These are phyloP conservation scores for Oemleria cerasiformis DNA, from an alignment of 306 rosid genomes.

Conservation along the genomic window DNA sequence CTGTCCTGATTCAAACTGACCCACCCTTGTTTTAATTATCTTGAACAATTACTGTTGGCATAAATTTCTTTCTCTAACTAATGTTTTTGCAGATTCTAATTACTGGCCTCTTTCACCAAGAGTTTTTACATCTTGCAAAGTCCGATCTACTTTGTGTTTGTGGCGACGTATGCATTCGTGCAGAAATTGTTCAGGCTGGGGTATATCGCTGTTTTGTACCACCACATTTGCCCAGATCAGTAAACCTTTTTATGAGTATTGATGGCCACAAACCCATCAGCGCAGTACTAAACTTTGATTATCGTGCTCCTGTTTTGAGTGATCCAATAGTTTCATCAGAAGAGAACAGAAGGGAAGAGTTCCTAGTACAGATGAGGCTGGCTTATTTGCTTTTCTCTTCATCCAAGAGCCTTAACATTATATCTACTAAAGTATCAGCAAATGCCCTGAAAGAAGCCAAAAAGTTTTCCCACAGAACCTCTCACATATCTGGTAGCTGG, in stretches of 20 bases:
- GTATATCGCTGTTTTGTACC: slow-evolving; percentile 75
- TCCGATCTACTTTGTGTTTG: slow-evolving; percentile 62
- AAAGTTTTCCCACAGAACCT: slow-evolving; percentile 54
- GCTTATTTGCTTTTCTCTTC: slow-evolving; percentile 62
- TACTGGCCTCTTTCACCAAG: slow-evolving; percentile 64
- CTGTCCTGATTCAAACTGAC: slow-evolving; percentile 4
- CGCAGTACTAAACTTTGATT: slow-evolving; percentile 77
- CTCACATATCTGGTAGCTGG: slow-evolving; percentile 64
- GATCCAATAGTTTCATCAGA: slow-evolving; percentile 42
- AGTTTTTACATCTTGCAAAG: slow-evolving; percentile 54
- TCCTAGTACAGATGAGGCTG: slow-evolving; percentile 70
- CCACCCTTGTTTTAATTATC: not conserved
- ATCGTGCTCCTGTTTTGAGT: slow-evolving; percentile 52
- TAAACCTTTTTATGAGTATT: slow-evolving; percentile 65
- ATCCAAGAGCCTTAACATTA: slow-evolving; percentile 50
- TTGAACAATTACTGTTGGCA: not conserved
- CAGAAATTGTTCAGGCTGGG: slow-evolving; percentile 76
- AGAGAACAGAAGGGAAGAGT: slow-evolving; percentile 55
- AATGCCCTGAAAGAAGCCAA: slow-evolving; percentile 56
- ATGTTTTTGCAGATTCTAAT: slow-evolving; percentile 64
- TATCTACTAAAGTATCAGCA: slow-evolving; percentile 51
- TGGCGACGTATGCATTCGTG: slow-evolving; percentile 59
- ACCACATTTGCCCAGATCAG: slow-evolving; percentile 57
- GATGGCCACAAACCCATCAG: slow-evolving; percentile 88
- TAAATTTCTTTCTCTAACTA: not conserved